A percentile compares a stretch with the other conserved stretches of the same genome.
phyloP scores from a whole-genome alignment of 768 basidiomycete species.

The Kwoniella shandongensis region DNA sequence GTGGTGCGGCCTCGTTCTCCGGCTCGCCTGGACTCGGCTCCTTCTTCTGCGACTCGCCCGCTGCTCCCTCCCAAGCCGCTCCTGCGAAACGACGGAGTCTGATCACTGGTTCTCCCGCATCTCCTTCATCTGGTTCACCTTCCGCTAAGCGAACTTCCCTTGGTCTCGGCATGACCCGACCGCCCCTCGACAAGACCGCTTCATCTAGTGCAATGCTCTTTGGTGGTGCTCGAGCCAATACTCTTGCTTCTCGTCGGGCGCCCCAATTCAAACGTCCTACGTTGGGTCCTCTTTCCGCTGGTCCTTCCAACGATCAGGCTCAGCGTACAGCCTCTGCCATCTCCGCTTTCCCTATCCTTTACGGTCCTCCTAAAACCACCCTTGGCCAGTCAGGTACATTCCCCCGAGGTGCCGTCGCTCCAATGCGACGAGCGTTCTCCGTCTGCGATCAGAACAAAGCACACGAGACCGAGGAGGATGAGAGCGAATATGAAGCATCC shows the following conservation, averaged over 20 bases:
- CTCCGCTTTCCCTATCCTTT: conserved; percentile 44
- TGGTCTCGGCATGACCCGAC: conserved; percentile 22
- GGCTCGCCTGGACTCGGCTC: conserved; percentile 45
- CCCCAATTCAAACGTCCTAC: conserved; percentile 45
- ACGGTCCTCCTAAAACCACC: conserved; percentile 24
- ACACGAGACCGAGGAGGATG: conserved; percentile 40
- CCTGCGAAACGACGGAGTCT: conserved; percentile 36
- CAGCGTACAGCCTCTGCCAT: conserved; percentile 28
- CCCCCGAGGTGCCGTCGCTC: conserved; percentile 32
- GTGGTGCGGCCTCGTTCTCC: conserved; percentile 24
- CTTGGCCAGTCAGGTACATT: conserved; percentile 27
- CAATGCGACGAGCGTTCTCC: conserved; percentile 51
- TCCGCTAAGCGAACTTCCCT: conserved; percentile 42
- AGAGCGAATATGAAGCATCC: conserved; percentile 39
- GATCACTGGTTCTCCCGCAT: conserved; percentile 44
- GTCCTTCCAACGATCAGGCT: conserved; percentile 2
- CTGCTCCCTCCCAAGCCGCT: conserved; percentile 27
- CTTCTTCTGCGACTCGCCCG: conserved; percentile 51
- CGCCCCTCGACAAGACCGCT: conserved; percentile 35
- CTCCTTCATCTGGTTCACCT: conserved; percentile 44
- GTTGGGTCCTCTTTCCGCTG: conserved; percentile 32
- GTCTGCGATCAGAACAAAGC: conserved; percentile 48
- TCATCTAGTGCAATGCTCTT: conserved; percentile 43
- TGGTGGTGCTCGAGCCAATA: conserved; percentile 26
- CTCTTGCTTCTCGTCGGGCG: conserved; percentile 31